Evolutionary conservation across 1,139 yeast genomes (phyloP), one percentile per base, ranked within the genome.

Genomic region (Geotrichum reessii): DNA sequence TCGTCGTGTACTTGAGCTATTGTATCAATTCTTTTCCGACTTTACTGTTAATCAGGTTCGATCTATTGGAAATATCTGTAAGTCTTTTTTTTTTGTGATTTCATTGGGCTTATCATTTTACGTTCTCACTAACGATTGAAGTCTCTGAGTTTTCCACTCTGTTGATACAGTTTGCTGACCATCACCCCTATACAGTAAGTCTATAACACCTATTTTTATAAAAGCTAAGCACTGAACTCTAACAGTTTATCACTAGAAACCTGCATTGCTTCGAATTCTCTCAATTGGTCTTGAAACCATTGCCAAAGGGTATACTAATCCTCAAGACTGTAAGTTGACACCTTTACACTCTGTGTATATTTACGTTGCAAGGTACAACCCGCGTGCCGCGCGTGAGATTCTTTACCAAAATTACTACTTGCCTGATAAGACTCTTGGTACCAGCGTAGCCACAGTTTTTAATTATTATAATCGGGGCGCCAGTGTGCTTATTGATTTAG

Each of bases 401-500:
- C n/a, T 58, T 19, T 42, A 51, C 28, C 50, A 33, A 9, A 27
- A 53, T 48, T 58, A 52, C 44, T 47, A 52, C 17, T 37, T 47
- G 4, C 58, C 61, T 27, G 60, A 59, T 47, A 28, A 33, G 5
- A 19, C 31, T 17, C 52, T 57, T 27, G 59, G 58, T 24, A 56
- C 59, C 25, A 52, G 48, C 28, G 46, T 40, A 49, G 33, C 57
- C 42, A 59, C 58, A 1, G 22, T 61, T 14, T 61, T 59, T 14
- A 33, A 51, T 19, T 70, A 62, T 60, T 69, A 69, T 58, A 66
- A 61, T 57, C 65, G 62, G 53, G 67, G 66, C 1, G 69, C 65
- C 2, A 55, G 59, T 19, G 58, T 68, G 6, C 61, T 64, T 37
- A 56, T 64, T 40, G 61, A 63, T 7, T 40, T 57, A 48, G 57